phyloP scores from a whole-genome alignment of 116 monocot species.

The Trichopus zeylanicus region DNA sequence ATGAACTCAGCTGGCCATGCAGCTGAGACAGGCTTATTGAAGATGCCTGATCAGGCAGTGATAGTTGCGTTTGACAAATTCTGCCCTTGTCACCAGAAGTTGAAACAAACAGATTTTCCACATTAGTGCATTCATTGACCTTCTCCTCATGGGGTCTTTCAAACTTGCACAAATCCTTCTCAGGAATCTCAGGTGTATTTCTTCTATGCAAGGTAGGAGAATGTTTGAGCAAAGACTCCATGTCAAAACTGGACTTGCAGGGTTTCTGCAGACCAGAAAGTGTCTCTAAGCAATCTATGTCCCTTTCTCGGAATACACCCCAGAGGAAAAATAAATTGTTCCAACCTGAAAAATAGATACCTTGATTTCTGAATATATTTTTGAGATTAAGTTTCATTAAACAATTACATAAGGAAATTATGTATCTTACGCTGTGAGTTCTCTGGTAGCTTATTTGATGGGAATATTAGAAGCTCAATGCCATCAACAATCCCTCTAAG shows the following conservation, averaged over 20 bases:
- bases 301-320: constrained; percentile 66
- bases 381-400: not conserved
- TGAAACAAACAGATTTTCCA: constrained; percentile 2
- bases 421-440: constrained; percentile 62
- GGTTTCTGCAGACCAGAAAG: constrained; percentile 10
- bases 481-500: constrained; percentile 66
- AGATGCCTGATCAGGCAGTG: constrained; percentile 12
- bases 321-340: constrained; percentile 83
- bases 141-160: constrained; percentile 1
- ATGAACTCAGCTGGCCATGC: not conserved
- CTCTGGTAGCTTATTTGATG: constrained; percentile 61
- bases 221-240: constrained; percentile 6
- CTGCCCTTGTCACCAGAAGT: constrained; percentile 8
- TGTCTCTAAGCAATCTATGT: constrained; percentile 8
- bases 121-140: not conserved
- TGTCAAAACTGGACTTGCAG: constrained; percentile 10
- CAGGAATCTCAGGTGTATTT: constrained; percentile 5
- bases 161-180: constrained; percentile 13
- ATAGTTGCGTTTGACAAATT: not conserved
- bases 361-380: not conserved
- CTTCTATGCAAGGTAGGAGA: constrained; percentile 4
- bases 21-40: not conserved
- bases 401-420: not conserved
- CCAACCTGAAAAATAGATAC: constrained; percentile 55
- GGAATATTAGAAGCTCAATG: constrained; percentile 82